Percentiles rank a stretch among this genome's conserved stretches.
phyloP scores from a whole-genome alignment of 192 early-diverging fungal species.

The Dissophora globulifera region DNA sequence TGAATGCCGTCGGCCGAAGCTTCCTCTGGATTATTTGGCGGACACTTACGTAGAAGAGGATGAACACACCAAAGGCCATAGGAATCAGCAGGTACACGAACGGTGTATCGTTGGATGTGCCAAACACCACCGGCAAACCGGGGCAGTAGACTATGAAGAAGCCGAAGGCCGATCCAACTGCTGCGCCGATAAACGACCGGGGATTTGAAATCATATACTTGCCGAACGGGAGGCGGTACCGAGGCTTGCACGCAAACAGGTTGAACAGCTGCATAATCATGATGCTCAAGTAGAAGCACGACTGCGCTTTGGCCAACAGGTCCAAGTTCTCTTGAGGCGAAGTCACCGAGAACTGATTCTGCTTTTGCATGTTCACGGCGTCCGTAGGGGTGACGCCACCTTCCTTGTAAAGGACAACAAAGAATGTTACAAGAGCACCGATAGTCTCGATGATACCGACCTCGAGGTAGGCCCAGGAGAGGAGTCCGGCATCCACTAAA shows the following conservation, averaged over 20 bases:
- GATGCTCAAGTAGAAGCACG: constrained; percentile 76
- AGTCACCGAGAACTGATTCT: constrained; percentile 57
- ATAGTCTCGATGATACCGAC: constrained; percentile 81
- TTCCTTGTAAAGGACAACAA: constrained; percentile 75
- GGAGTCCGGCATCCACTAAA: constrained; percentile 81
- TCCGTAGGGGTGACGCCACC: constrained; percentile 73
- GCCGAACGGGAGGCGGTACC: constrained; percentile 79
- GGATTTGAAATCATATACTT: constrained; percentile 84
- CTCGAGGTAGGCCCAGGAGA: constrained; percentile 91
- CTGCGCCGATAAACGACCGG: constrained; percentile 71
- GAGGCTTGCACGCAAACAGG: constrained; percentile 91
- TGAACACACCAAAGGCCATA: constrained; percentile 80
- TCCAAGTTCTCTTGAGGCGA: constrained; percentile 34
- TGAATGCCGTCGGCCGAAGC: constrained; percentile 71
- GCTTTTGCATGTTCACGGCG: constrained; percentile 66
- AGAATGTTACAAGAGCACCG: constrained; percentile 77
- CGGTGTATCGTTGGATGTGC: constrained; percentile 60
- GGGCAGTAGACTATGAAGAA: constrained; percentile 86
- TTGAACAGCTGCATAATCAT: constrained; percentile 94
- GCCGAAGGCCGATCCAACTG: constrained; percentile 72
- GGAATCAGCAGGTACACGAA: constrained; percentile 89
- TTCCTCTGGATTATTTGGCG: constrained; percentile 71
- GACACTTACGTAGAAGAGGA: constrained; percentile 79
- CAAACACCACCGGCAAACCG: constrained; percentile 84
- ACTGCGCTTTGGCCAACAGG: constrained; percentile 83